phyloP scores from a whole-genome alignment of 148 eudicot species.

The Mesembryanthemum crystallinum region DNA sequence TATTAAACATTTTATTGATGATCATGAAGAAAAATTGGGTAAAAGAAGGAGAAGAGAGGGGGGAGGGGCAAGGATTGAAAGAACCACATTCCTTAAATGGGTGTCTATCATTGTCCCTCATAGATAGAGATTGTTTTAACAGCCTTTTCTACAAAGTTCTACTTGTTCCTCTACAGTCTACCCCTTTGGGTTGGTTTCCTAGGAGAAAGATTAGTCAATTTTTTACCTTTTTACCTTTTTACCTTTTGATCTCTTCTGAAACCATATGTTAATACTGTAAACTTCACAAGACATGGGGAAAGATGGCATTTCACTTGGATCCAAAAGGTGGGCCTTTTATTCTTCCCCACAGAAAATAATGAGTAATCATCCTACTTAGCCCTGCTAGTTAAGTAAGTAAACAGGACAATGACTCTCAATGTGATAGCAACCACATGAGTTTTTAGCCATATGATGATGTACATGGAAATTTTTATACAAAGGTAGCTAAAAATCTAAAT shows the following conservation, averaged over 20 bases:
- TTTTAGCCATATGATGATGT: slow-evolving; percentile 9
- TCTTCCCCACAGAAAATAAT: slow-evolving; percentile 21
- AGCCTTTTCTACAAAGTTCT: slow-evolving; percentile 16
- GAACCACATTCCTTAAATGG: slow-evolving; percentile 33
- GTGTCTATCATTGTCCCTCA: slow-evolving; percentile 32
- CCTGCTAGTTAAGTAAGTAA: slow-evolving; percentile 25
- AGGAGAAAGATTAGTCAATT: slow-evolving; percentile 19
- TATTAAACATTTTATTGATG: not conserved
- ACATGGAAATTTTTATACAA: too few species aligned
- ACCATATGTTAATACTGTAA: not conserved
- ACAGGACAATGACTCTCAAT: slow-evolving; percentile 26
- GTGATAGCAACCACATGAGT: slow-evolving; percentile 22
- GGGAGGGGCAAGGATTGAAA: slow-evolving; percentile 15
- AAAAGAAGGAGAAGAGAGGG: not conserved
- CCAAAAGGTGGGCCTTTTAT: slow-evolving; percentile 22
- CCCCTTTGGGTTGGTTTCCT: not conserved
- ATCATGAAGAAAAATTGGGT: not conserved
- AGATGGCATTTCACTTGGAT: slow-evolving; percentile 9
- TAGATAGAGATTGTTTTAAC: slow-evolving; percentile 37
- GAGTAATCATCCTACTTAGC: slow-evolving; percentile 21
- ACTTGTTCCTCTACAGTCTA: not conserved
- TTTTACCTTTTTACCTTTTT: slow-evolving; percentile 2
- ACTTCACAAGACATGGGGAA: not conserved
- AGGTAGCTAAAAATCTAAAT: not conserved
- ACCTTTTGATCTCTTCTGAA: not conserved